Evolutionary conservation across 176 grass and related monocot species (phyloP), one percentile per base, ranked within the genome.

Genomic region (Phragmites australis): DNA sequence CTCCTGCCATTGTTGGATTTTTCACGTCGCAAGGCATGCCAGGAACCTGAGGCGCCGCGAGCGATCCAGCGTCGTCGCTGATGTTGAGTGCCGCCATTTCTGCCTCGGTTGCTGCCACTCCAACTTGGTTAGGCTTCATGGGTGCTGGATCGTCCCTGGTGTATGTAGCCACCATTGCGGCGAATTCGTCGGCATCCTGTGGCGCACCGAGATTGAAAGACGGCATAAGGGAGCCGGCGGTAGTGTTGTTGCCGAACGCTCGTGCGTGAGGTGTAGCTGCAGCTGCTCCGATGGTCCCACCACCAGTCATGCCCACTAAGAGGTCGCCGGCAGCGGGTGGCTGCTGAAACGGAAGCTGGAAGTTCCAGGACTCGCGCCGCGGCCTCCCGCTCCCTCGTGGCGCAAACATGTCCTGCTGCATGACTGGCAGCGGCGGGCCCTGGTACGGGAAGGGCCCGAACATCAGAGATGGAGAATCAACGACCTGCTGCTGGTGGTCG

Each of bases 371-470:
- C 25, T 16, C 43, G 19, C 10, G 19, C 34, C 34, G 34, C 34
- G 34, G 34, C 34, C 2, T 37, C 34, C 34, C 34, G 1, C 29
- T 32, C 39, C 22, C 12, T 14, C 5, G 13, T 14, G 12, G 21
- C 15, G 22, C 1, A n/a, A 14, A 52, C 32, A 64, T 22, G 81
- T 15, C 39, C 17, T 11, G 57, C n/a, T 41, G 60, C 39, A 30
- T 0, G 13, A 19, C 3, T 0, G 25, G 37, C 29, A 48, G 71
- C 9, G 1, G 17, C 48, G 9, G 79, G 1, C 81, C 37, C 27
- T 84, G 61, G 49, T 76, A 45, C 1, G 12, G 31, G 40, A 76
- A 84, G 12, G 82, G 72, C 12, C 72, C 71, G 19, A 76, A 19
- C 26, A 37, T 55, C 40, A 22, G 40, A 3, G 9, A 9, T 17